Percentiles rank a stretch among this genome's conserved stretches.
Evolutionary conservation across 2,329 filamentous ascomycete species (phyloP).

Genomic region (Penicillium janthinellum): DNA sequence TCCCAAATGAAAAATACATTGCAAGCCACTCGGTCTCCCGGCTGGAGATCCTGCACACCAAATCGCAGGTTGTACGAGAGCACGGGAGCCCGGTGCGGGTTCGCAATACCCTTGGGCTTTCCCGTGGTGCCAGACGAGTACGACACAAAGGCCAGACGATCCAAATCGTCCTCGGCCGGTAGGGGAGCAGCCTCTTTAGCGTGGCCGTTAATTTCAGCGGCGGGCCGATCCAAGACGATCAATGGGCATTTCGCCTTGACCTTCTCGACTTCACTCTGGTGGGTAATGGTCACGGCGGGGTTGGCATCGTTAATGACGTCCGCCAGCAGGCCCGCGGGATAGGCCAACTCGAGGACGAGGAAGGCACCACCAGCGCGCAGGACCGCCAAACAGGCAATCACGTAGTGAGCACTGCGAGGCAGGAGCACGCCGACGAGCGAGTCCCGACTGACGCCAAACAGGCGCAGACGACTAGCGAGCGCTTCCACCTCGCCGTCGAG

Average conservation of each 20-base stretch:
- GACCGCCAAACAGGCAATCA: conserved; percentile 76
- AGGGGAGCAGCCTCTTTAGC: conserved; percentile 52
- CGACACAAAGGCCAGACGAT: conserved; percentile 75
- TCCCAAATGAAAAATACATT: conserved; percentile 90
- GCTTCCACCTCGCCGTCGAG: conserved; percentile 67
- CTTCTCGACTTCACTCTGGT: conserved; percentile 64
- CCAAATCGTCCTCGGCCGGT: conserved; percentile 68
- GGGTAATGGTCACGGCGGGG: conserved; percentile 71
- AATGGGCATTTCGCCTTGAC: conserved; percentile 64
- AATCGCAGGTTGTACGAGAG: conserved; percentile 75
- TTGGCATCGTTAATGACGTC: conserved; percentile 77
- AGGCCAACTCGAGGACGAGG: conserved; percentile 76
- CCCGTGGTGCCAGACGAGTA: conserved; percentile 79
- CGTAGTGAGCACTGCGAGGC: conserved; percentile 74
- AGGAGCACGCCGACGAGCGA: conserved; percentile 74
- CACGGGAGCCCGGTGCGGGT: conserved; percentile 73
- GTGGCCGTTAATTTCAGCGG: conserved; percentile 37
- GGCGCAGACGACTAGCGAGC: conserved; percentile 66
- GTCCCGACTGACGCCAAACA: conserved; percentile 71
- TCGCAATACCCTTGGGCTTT: conserved; percentile 79
- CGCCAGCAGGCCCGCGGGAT: conserved; percentile 70
- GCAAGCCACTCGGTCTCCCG: conserved; percentile 78
- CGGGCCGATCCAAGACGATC: conserved; percentile 62
- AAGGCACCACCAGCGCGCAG: conserved; percentile 78
- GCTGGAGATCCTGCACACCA: conserved; percentile 65